These are phyloP conservation scores for Phytophthora fragariae DNA, from an alignment of 352 stramenopile genomes.

Conservation along the genomic window DNA sequence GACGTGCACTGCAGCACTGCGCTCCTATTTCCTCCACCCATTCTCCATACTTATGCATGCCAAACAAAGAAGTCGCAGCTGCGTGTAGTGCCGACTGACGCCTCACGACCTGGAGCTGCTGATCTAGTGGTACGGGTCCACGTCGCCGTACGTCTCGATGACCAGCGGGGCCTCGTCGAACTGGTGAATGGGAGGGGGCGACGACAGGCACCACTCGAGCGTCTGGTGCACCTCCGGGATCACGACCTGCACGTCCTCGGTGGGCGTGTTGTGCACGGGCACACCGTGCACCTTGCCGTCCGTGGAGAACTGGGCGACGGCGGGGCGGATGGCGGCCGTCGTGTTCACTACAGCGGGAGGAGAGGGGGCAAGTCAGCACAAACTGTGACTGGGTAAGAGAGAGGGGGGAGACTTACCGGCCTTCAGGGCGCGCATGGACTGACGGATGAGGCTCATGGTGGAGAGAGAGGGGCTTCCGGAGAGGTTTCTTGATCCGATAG, in stretches of 20 bases:
- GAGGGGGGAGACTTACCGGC: slow-evolving; percentile 57
- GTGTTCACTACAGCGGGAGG: slow-evolving; percentile 51
- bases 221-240: slow-evolving; percentile 85
- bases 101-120: slow-evolving; percentile 2
- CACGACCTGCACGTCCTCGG: slow-evolving; percentile 79
- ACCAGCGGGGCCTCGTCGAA: slow-evolving; percentile 90
- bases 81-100: not conserved
- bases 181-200: slow-evolving; percentile 89
- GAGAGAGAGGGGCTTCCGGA: slow-evolving; percentile 8
- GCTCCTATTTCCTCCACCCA: slow-evolving; percentile 12
- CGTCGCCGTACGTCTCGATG: slow-evolving; percentile 88
- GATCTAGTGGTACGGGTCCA: slow-evolving; percentile 85
- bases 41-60: slow-evolving; percentile 43
- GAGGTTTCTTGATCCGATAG: slow-evolving; percentile 36
- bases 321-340: slow-evolving; percentile 59
- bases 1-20: slow-evolving; percentile 4
- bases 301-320: slow-evolving; percentile 60
- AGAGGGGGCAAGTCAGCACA: slow-evolving; percentile 5
- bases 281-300: slow-evolving; percentile 47
- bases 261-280: slow-evolving; percentile 47
- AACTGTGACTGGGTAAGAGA: not conserved
- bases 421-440: slow-evolving; percentile 84
- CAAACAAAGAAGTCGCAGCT: slow-evolving; percentile 22
- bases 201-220: slow-evolving; percentile 87
- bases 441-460: slow-evolving; percentile 80